Percentiles rank a stretch among this genome's conserved stretches.
These are phyloP conservation scores for Yamagishiella unicocca DNA, from an alignment of 139 green algal genomes.

Conservation along the genomic window DNA sequence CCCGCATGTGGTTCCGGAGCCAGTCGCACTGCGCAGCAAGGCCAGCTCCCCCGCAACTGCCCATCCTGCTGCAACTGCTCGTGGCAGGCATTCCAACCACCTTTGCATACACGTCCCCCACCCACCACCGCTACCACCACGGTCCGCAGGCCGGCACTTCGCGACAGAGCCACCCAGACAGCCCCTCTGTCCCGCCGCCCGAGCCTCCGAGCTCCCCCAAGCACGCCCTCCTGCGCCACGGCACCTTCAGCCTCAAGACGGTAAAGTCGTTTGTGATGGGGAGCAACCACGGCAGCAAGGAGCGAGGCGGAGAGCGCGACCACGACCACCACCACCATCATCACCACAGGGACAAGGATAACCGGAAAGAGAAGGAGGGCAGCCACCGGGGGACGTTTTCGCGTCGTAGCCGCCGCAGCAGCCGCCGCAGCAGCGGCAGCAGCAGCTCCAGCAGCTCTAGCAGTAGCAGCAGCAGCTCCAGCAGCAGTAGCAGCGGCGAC, in stretches of 20 bases:
- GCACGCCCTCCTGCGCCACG: background rate
- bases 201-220: background rate
- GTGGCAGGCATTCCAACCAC: background rate
- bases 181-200: background rate
- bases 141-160: background rate
- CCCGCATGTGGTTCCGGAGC: too few relatives aligned
- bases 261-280: constrained; percentile 25
- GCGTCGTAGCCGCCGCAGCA: background rate
- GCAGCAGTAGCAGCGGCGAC: background rate
- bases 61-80: too few relatives aligned
- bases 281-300: background rate
- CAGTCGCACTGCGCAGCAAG: too few relatives aligned
- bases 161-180: background rate
- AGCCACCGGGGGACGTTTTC: background rate
- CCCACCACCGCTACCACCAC: background rate
- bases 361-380: background rate
- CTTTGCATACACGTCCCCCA: background rate
- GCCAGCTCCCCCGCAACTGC: too few relatives aligned
- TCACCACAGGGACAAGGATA: background rate
- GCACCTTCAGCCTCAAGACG: constrained; percentile 20
- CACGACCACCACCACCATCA: background rate
- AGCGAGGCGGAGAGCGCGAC: background rate
- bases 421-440: background rate
- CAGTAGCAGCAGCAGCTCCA: background rate
- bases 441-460: background rate